Evolutionary conservation across 495 filamentous ascomycete species (phyloP).

Genomic region (Bombardia bombarda): DNA sequence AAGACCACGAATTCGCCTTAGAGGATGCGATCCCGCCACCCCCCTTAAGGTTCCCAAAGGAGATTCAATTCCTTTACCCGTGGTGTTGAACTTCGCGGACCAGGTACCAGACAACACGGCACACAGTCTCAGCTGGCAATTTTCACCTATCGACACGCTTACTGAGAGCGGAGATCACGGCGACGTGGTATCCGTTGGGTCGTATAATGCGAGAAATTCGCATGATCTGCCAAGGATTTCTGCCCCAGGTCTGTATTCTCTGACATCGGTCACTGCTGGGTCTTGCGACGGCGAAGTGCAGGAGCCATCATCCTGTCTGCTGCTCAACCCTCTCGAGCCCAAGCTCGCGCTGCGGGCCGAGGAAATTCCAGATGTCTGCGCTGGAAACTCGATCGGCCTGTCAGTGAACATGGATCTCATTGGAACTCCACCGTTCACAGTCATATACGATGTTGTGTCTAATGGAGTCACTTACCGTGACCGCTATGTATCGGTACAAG

Average conservation of each 20-base stretch:
- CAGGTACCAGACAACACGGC: conserved; percentile 44
- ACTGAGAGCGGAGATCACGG: conserved; percentile 56
- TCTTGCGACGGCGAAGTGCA: conserved; percentile 81
- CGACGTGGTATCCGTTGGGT: conserved; percentile 41
- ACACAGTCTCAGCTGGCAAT: conserved; percentile 57
- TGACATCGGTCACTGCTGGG: conserved; percentile 68
- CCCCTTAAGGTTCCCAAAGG: conserved; percentile 80
- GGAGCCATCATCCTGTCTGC: conserved; percentile 82
- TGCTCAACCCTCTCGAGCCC: conserved; percentile 87
- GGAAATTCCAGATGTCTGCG: conserved; percentile 87
- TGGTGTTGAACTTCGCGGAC: conserved; percentile 59
- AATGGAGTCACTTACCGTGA: conserved; percentile 33
- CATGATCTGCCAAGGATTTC: conserved; percentile 50
- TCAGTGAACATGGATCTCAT: conserved; percentile 79
- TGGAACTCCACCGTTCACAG: conserved; percentile 79
- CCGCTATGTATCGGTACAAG: conserved; percentile 34
- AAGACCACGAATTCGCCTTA: conserved; percentile 62
- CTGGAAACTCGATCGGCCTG: conserved; percentile 83
- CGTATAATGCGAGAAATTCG: conserved; percentile 43
- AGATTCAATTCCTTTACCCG: conserved; percentile 55
- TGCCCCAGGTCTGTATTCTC: conserved; percentile 75
- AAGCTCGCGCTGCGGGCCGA: conserved; percentile 62
- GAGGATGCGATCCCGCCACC: conserved; percentile 65
- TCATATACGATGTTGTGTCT: conserved; percentile 63
- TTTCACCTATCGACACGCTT: conserved; percentile 59